Evolutionary conservation across 139 green algal genomes (phyloP), one percentile per base, ranked within the genome.

Genomic region (Microglena sp.): DNA sequence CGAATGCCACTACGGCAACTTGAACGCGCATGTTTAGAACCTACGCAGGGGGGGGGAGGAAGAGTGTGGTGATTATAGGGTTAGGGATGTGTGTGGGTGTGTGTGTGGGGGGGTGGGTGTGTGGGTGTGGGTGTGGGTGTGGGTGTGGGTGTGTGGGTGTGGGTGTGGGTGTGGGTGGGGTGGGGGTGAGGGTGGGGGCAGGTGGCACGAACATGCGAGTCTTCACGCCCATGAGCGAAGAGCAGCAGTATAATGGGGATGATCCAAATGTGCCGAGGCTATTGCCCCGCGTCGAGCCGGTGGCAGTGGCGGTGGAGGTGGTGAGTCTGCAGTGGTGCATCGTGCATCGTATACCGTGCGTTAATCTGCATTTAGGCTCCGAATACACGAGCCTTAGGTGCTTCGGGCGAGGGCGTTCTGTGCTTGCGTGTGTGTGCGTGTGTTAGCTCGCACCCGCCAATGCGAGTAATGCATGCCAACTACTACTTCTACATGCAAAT

Each of bases 291-390:
- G 18, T 24, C 40, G 40, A 50, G 11, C 40, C 18, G 40, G 40
- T 50, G 40, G 40, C 18, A 18, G 40, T 18, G 40, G 40, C 40
- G 40, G 40, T 50, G 40, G 40, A 24, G 40, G 40, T 50, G 40
- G 40, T 87, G 1, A 24, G 40, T 50, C 15, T 50, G 40, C 40
- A 18, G 15, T 11, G 40, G 40, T 50, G 40, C 40, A 11, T 50
- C 40, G 40, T 11, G 40, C 40, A 50, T 50, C 40, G 40, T 18
- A 50, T n/a, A n/a, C n/a, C n/a, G n/a, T n/a, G n/a, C n/a, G n/a
- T n/a, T n/a, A n/a, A n/a, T n/a, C n/a, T n/a, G n/a, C n/a, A n/a
- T n/a, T n/a, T n/a, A n/a, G n/a, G n/a, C n/a, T n/a, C n/a, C n/a
- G n/a, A n/a, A n/a, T n/a, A n/a, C n/a, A n/a, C n/a, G n/a, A n/a